phyloP scores from a whole-genome alignment of 805 yeast species.

The Starmerella gropengiesseri region DNA sequence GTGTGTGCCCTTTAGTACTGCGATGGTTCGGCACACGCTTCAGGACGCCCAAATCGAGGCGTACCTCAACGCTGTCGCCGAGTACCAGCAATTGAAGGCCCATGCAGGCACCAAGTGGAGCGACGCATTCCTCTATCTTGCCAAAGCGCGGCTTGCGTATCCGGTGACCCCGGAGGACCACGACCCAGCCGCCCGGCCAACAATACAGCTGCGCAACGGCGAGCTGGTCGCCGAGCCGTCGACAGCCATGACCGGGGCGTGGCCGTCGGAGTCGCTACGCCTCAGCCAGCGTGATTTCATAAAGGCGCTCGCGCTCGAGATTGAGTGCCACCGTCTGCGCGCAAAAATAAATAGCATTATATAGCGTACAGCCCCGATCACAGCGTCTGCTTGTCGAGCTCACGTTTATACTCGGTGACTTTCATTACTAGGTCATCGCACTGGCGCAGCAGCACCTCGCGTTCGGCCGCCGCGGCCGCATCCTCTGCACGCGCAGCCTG shows the following conservation, averaged over 20 bases:
- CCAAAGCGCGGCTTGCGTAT: slow-evolving; percentile 12
- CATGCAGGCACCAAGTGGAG: slow-evolving; percentile 16
- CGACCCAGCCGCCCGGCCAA: slow-evolving; percentile 10
- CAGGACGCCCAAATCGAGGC: slow-evolving; percentile 19
- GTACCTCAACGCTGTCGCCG: slow-evolving; percentile 14
- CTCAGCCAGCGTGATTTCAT: slow-evolving; percentile 34
- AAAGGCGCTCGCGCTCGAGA: slow-evolving; percentile 26
- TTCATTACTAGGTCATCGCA: slow-evolving; percentile 57
- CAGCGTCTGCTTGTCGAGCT: slow-evolving; percentile 21
- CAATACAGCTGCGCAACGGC: slow-evolving; percentile 7
- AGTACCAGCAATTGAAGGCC: slow-evolving; percentile 11
- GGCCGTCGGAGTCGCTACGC: slow-evolving; percentile 37
- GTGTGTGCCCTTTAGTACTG: neutral
- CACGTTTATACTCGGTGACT: slow-evolving; percentile 41
- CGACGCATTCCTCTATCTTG: slow-evolving; percentile 16
- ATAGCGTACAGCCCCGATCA: neutral
- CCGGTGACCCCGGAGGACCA: slow-evolving; percentile 5
- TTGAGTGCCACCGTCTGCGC: neutral
- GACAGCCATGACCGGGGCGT: slow-evolving; percentile 37
- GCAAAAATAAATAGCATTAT: neutral
- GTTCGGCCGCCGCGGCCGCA: slow-evolving; percentile 45
- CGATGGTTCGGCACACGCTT: neutral
- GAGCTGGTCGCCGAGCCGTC: slow-evolving; percentile 25
- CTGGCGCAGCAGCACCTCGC: slow-evolving; percentile 49
- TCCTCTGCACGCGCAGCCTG: slow-evolving; percentile 49